These are phyloP conservation scores for Globisporangium orthogonon DNA, from an alignment of 352 stramenopile species.

Conservation along the genomic window DNA sequence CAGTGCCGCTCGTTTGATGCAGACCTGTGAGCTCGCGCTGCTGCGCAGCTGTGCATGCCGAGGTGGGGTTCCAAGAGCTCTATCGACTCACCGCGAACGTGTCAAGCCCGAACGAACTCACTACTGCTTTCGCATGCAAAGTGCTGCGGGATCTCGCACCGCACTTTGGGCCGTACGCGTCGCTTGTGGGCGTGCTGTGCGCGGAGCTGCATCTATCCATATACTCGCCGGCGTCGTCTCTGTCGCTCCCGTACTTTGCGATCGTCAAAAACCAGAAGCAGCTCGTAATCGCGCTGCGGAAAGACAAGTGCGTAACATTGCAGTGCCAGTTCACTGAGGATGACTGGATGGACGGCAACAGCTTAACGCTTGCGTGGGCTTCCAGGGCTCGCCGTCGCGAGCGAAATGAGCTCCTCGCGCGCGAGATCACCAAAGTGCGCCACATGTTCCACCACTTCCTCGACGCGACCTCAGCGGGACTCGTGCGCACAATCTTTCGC, in stretches of 20 bases:
- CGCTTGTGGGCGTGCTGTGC: constrained; percentile 32
- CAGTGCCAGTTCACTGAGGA: not conserved
- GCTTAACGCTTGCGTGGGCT: not conserved
- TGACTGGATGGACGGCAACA: not conserved
- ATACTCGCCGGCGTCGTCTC: constrained; percentile 19
- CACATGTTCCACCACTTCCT: constrained; percentile 46
- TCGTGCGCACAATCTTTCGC: constrained; percentile 49
- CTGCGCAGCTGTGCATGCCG: constrained; percentile 42
- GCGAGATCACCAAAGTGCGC: constrained; percentile 54
- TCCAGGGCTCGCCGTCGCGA: constrained; percentile 31
- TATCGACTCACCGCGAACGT: constrained; percentile 50
- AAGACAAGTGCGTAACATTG: constrained; percentile 29
- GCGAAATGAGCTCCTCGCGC: constrained; percentile 46
- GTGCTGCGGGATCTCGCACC: constrained; percentile 45
- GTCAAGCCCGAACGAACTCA: constrained; percentile 43
- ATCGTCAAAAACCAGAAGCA: constrained; percentile 58
- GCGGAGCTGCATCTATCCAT: constrained; percentile 38
- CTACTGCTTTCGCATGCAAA: constrained; percentile 52
- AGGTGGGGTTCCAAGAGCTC: constrained; percentile 61
- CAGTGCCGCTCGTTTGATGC: not conserved
- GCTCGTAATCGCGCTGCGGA: constrained; percentile 36
- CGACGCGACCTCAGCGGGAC: constrained; percentile 31
- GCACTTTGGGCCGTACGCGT: constrained; percentile 50
- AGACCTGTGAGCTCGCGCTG: not conserved
- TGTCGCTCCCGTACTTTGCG: constrained; percentile 48